phyloP scores from a whole-genome alignment of 805 yeast species.

The Vanderwaltozyma yarrowii region DNA sequence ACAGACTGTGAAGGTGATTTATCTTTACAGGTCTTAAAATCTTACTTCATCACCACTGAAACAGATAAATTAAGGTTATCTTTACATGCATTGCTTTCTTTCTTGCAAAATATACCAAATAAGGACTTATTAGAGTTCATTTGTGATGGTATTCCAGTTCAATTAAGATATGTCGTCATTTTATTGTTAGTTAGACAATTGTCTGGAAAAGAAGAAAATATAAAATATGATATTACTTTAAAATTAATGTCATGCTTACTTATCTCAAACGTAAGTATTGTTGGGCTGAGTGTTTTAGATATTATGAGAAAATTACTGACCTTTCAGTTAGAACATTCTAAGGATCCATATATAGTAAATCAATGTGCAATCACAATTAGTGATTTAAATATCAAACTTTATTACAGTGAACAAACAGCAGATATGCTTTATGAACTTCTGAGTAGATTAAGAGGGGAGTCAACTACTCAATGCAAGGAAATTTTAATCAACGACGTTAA shows the following conservation, averaged over 20 bases:
- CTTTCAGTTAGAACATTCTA: slow-evolving; percentile 33
- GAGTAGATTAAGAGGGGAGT: slow-evolving; percentile 29
- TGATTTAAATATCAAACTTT: slow-evolving; percentile 64
- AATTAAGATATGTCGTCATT: slow-evolving; percentile 56
- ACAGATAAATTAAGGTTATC: slow-evolving; percentile 50
- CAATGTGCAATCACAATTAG: slow-evolving; percentile 51
- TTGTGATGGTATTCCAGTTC: slow-evolving; percentile 74
- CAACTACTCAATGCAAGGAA: background rate
- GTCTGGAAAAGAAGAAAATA: slow-evolving; percentile 6
- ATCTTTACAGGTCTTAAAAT: slow-evolving; percentile 37
- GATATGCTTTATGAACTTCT: slow-evolving; percentile 70
- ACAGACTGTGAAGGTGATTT: slow-evolving; percentile 19
- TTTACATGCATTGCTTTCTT: slow-evolving; percentile 42
- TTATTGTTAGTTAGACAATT: slow-evolving; percentile 35
- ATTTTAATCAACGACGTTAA: slow-evolving; percentile 16
- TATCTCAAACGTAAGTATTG: slow-evolving; percentile 71
- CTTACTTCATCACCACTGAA: slow-evolving; percentile 54
- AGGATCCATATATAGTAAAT: slow-evolving; percentile 25
- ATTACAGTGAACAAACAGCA: slow-evolving; percentile 76
- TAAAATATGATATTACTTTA: slow-evolving; percentile 27
- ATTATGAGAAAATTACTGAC: slow-evolving; percentile 49
- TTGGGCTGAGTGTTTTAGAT: slow-evolving; percentile 81
- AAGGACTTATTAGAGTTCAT: slow-evolving; percentile 46
- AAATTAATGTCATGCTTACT: slow-evolving; percentile 46
- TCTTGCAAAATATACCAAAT: slow-evolving; percentile 30